phyloP scores from a whole-genome alignment of 352 stramenopile species.

The Pythium oligandrum region DNA sequence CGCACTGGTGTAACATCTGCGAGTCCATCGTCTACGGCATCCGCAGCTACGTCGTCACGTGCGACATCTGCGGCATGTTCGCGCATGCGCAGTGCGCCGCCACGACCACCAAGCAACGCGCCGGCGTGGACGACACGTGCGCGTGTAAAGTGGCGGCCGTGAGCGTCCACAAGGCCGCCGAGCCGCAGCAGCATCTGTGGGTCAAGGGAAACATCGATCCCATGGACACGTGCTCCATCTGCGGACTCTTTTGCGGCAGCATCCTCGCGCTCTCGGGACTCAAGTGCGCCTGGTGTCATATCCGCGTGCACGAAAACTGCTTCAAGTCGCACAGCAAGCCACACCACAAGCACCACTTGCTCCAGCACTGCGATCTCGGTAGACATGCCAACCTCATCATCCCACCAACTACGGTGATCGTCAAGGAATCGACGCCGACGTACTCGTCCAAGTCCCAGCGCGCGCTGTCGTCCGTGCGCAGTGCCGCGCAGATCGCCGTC shows the following conservation, averaged over 20 bases:
- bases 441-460: slow-evolving; percentile 55
- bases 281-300: slow-evolving; percentile 81
- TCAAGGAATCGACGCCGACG: slow-evolving; percentile 23
- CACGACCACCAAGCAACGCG: slow-evolving; percentile 37
- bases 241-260: slow-evolving; percentile 73
- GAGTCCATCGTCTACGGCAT: slow-evolving; percentile 78
- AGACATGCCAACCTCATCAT: slow-evolving; percentile 62
- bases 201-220: slow-evolving; percentile 83
- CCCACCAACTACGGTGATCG: slow-evolving; percentile 49
- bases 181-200: slow-evolving; percentile 55
- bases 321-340: slow-evolving; percentile 27
- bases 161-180: neutral
- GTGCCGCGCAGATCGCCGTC: slow-evolving; percentile 59
- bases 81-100: slow-evolving; percentile 71
- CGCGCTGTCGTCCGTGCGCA: slow-evolving; percentile 63
- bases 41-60: slow-evolving; percentile 82
- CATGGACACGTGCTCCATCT: slow-evolving; percentile 76
- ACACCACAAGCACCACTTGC: slow-evolving; percentile 18
- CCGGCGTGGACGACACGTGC: slow-evolving; percentile 4
- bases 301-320: slow-evolving; percentile 75
- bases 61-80: slow-evolving; percentile 82
- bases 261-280: slow-evolving; percentile 77
- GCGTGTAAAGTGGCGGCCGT: slow-evolving; percentile 20
- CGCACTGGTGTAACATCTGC: slow-evolving; percentile 82
- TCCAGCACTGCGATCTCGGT: slow-evolving; percentile 67